Evolutionary conservation across 208 protist genomes (phyloP).

Genomic region (Leptomonas seymouri): DNA sequence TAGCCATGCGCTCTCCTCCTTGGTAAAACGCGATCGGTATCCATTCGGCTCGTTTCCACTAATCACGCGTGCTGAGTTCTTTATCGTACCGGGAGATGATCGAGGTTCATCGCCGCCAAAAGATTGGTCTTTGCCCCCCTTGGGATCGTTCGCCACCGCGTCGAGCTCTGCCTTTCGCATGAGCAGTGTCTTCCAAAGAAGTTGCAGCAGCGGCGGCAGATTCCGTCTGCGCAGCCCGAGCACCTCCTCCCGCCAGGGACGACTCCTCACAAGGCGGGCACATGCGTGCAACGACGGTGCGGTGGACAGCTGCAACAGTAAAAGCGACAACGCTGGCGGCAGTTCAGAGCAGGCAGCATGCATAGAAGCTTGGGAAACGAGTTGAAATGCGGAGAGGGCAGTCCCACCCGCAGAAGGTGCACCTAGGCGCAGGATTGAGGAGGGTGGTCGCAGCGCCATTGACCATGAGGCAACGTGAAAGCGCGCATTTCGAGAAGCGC

Average conservation of each 20-base stretch:
- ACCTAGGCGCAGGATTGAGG: not conserved
- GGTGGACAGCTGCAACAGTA: slow-evolving; percentile 9
- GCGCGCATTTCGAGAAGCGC: not conserved
- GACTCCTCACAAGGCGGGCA: not conserved
- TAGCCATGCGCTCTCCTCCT: not conserved
- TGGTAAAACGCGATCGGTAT: not conserved
- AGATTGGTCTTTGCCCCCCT: too few species aligned
- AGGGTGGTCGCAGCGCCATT: not conserved
- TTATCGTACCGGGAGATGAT: too few species aligned
- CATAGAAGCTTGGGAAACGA: not conserved
- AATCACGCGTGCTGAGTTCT: too few species aligned
- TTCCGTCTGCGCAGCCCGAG: not conserved
- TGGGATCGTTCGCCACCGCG: not conserved
- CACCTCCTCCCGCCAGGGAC: not conserved
- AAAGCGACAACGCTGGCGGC: not conserved
- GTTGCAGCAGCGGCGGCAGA: not conserved
- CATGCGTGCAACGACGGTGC: slow-evolving; percentile 20
- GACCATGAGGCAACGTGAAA: slow-evolving; percentile 6
- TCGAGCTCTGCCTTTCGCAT: slow-evolving; percentile 1
- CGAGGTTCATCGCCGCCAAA: too few species aligned
- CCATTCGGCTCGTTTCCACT: too few species aligned
- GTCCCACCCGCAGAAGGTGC: too few species aligned
- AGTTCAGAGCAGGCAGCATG: not conserved
- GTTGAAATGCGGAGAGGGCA: slow-evolving; percentile 11
- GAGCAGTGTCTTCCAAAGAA: slow-evolving; percentile 7